A percentile compares a stretch with the other conserved stretches of the same genome.
Evolutionary conservation across 495 filamentous ascomycete species (phyloP).

Genomic region (Bombardia bombarda): DNA sequence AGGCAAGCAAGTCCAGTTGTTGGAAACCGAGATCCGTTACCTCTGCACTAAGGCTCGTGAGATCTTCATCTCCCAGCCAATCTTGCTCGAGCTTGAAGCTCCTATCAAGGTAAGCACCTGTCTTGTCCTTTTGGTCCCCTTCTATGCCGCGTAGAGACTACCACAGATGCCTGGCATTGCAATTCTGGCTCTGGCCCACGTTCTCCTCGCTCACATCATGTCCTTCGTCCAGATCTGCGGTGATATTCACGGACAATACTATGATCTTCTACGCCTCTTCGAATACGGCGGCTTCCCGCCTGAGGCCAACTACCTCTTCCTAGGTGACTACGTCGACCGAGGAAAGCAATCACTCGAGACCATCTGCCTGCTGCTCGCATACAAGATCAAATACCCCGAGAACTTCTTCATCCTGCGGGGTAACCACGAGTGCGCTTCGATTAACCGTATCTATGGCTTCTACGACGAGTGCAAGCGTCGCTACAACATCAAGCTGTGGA

Average conservation of each 20-base stretch:
- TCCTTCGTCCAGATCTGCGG: conserved; percentile 72
- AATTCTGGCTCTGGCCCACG: background rate
- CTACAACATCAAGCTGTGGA: conserved; percentile 99
- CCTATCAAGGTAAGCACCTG: conserved; percentile 95
- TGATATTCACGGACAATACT: conserved; percentile 99
- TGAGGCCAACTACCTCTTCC: conserved; percentile 98
- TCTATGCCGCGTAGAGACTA: background rate
- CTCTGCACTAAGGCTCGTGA: conserved; percentile 98
- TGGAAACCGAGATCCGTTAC: conserved; percentile 94
- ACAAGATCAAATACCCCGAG: conserved; percentile 99
- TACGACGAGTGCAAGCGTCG: conserved; percentile 99
- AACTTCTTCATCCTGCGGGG: conserved; percentile 99
- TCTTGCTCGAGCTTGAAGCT: conserved; percentile 92
- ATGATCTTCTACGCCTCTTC: conserved; percentile 93
- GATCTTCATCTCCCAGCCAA: conserved; percentile 99
- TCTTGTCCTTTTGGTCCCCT: conserved; percentile 11
- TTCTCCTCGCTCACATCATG: conserved; percentile 10
- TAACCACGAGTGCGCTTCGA: conserved; percentile 98
- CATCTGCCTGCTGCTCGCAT: conserved; percentile 94
- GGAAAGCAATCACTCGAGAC: conserved; percentile 99
- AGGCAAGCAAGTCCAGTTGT: conserved; percentile 95
- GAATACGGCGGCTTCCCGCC: conserved; percentile 98
- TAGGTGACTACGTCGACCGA: conserved; percentile 97
- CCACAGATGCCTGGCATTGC: background rate
- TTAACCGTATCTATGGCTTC: conserved; percentile 99